Evolutionary conservation across 176 grass and related monocot species (phyloP).

Genomic region (Paspalum notatum): DNA sequence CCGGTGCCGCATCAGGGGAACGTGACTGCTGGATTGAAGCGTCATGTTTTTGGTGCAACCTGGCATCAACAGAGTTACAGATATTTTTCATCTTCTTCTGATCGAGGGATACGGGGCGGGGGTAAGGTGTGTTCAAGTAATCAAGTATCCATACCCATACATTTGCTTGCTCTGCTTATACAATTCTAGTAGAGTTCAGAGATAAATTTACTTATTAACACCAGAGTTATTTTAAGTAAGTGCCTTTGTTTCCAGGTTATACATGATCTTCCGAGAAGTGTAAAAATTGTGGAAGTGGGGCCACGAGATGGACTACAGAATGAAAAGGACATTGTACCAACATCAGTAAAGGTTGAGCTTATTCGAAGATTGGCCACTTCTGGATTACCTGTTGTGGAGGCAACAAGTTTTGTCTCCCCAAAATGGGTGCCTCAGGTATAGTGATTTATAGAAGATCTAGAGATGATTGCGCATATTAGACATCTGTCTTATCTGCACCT

Average conservation of each 20-base stretch:
- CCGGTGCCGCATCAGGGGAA: conserved; percentile 11
- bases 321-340: conserved; percentile 71
- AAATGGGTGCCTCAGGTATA: conserved; percentile 97
- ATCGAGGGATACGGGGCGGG: conserved; percentile 23
- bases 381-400: conserved; percentile 85
- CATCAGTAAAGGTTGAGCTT: conserved; percentile 79
- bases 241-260: conserved; percentile 50
- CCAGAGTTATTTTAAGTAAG: neutral
- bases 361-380: conserved; percentile 68
- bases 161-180: conserved; percentile 27
- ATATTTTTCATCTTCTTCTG: conserved; percentile 50
- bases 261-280: conserved; percentile 50
- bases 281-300: conserved; percentile 95
- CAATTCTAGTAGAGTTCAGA: neutral
- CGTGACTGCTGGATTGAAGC: conserved; percentile 9
- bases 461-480: neutral
- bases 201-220: conserved; percentile 6
- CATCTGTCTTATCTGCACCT: neutral
- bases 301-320: conserved; percentile 95
- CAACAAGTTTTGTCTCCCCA: conserved; percentile 91
- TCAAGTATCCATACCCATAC: conserved; percentile 1
- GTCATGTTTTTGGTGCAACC: neutral
- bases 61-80: conserved; percentile 36
- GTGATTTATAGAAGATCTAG: neutral
- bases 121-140: conserved; percentile 47